Conservation (phyloP, 768 basidiomycete genomes). For the Paxillus ammoniavirescens region DNA sequence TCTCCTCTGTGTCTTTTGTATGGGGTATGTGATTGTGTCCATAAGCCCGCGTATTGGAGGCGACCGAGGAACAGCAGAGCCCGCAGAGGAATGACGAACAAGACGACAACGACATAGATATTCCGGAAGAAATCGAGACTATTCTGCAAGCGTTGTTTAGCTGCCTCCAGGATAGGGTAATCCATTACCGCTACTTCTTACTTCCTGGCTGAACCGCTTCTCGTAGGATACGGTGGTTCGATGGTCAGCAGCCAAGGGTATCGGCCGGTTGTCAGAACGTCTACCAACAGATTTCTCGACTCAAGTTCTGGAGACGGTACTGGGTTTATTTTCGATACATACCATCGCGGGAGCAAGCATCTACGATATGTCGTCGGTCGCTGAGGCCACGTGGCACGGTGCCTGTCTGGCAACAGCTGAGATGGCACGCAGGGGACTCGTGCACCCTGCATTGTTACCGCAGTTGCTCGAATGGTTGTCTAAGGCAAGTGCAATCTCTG, state of each 20-base stretch:
- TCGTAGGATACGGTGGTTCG: conserved; percentile 89
- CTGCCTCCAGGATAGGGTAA: conserved; percentile 78
- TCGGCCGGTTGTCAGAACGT: conserved; percentile 80
- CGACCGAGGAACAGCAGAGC: conserved; percentile 4
- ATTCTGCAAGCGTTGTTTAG: conserved; percentile 72
- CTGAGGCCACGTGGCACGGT: conserved; percentile 94
- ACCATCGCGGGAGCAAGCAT: conserved; percentile 59
- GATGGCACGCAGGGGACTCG: conserved; percentile 79
- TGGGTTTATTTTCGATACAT: conserved; percentile 77
- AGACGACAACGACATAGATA: conserved; percentile 50
- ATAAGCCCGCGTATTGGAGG: conserved; percentile 26
- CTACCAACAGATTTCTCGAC: conserved; percentile 71
- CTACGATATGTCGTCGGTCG: conserved; percentile 71
- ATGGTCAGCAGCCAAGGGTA: conserved; percentile 91
- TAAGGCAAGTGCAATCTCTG: conserved; percentile 49
- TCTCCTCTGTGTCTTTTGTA: conserved; percentile 7
- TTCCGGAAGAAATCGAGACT: conserved; percentile 77
- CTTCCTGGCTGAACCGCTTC: background rate
- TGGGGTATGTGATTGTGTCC: conserved; percentile 24
- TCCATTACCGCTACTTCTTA: background rate
- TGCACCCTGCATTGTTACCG: conserved; percentile 54
- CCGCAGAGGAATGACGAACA: conserved; percentile 10
- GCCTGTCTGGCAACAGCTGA: conserved; percentile 91
- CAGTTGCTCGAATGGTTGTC: conserved; percentile 76
- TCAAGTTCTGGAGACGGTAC: conserved; percentile 81